phyloP scores from a whole-genome alignment of 305 asterid species.

The Solanum hybrid region DNA sequence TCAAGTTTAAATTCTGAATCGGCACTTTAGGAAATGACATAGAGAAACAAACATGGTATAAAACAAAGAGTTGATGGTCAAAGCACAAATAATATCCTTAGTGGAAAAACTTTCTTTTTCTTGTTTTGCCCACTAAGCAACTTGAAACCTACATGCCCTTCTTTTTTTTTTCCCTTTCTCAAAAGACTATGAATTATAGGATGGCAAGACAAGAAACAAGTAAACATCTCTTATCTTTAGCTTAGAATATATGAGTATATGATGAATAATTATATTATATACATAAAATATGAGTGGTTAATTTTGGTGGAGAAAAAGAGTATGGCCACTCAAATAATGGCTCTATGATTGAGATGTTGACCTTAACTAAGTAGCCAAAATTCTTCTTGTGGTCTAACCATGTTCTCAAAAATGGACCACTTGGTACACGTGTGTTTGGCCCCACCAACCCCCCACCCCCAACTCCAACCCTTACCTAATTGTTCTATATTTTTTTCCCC shows the following conservation, averaged over 20 bases:
- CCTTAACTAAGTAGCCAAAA: conserved; percentile 34
- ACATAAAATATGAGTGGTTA: conserved; percentile 27
- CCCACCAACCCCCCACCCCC: conserved; percentile 7
- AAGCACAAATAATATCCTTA: conserved; percentile 23
- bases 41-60: conserved; percentile 20
- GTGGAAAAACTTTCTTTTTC: conserved; percentile 17
- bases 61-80: conserved; percentile 31
- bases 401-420: conserved; percentile 26
- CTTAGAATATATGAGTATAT: conserved; percentile 3
- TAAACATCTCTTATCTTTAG: conserved; percentile 24
- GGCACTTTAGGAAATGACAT: background rate
- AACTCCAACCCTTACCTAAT: conserved; percentile 12
- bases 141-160: conserved; percentile 19
- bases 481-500: background rate
- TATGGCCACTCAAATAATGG: conserved; percentile 51
- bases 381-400: conserved; percentile 15
- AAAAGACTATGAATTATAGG: conserved; percentile 28
- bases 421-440: conserved; percentile 42
- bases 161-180: background rate
- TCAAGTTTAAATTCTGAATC: background rate
- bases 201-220: conserved; percentile 35
- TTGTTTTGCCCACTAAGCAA: conserved; percentile 27
- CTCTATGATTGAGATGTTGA: conserved; percentile 62
- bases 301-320: conserved; percentile 29
- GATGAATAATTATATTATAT: conserved; percentile 4